Conservation (phyloP, 2,329 filamentous ascomycete species). For the Akanthomyces dipterigenus region DNA sequence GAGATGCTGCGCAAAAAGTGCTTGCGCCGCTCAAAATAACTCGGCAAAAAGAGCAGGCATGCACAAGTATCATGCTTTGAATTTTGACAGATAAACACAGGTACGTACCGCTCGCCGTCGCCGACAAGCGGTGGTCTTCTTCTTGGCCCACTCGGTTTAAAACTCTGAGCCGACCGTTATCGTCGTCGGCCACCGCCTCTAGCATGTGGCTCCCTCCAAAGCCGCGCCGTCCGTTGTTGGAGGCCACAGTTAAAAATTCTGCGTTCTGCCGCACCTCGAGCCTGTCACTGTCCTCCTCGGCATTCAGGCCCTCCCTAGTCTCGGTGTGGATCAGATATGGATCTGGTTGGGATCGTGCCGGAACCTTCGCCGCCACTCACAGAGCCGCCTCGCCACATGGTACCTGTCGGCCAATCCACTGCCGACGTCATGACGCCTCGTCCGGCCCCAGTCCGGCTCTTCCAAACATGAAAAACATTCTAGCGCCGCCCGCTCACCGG, state of each 20-base stretch:
- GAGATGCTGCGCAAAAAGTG: not conserved
- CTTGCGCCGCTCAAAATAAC: not conserved
- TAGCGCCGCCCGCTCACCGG: not conserved
- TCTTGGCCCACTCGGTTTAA: conserved; percentile 11
- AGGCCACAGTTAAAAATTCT: conserved; percentile 8
- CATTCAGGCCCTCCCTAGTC: not conserved
- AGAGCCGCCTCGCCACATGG: conserved; percentile 1
- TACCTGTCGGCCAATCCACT: conserved; percentile 6
- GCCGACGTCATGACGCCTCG: conserved; percentile 7
- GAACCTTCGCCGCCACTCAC: conserved; percentile 7
- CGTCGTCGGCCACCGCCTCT: not conserved
- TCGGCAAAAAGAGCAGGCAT: not conserved
- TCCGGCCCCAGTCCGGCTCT: not conserved
- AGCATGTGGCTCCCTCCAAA: not conserved
- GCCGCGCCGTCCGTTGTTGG: not conserved
- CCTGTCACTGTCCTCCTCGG: not conserved
- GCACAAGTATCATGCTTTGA: not conserved
- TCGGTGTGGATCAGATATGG: conserved; percentile 11
- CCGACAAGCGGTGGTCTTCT: not conserved
- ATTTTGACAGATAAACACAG: not conserved
- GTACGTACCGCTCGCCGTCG: not conserved
- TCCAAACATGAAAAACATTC: not conserved
- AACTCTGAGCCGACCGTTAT: conserved; percentile 8
- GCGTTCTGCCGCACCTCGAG: not conserved
- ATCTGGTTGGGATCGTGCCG: conserved; percentile 13